phyloP scores from a whole-genome alignment of 148 eudicot species.

The Vaccinium vitisidaea region DNA sequence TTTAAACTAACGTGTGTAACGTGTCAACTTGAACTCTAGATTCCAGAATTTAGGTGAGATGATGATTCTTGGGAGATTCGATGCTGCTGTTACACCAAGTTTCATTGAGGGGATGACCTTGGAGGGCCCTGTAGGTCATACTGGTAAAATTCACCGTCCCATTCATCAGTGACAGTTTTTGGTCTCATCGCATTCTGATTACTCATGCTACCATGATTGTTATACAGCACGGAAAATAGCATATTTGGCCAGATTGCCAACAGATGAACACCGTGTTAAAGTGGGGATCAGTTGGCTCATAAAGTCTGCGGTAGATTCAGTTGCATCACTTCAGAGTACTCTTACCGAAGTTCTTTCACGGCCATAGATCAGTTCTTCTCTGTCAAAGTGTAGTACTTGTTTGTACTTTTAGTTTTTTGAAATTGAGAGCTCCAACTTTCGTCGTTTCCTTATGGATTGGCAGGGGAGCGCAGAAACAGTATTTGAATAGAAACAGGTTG shows the following conservation, averaged over 20 bases:
- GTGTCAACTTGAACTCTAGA: constrained; percentile 34
- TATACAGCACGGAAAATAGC: constrained; percentile 87
- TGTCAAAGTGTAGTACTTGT: not conserved
- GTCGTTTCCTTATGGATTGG: no score
- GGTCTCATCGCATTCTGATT: not conserved
- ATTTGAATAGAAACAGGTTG: no score
- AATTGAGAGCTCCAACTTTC: not conserved
- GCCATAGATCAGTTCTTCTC: not conserved
- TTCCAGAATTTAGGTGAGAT: constrained; percentile 96
- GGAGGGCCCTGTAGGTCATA: constrained; percentile 88
- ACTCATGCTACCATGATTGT: not conserved
- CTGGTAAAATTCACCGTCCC: constrained; percentile 43
- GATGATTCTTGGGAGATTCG: constrained; percentile 88
- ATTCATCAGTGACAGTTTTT: not conserved
- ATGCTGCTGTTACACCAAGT: constrained; percentile 87
- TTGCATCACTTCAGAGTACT: constrained; percentile 57
- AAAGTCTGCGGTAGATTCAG: constrained; percentile 85
- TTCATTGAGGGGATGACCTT: constrained; percentile 81
- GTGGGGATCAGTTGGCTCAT: constrained; percentile 94
- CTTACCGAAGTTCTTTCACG: constrained; percentile 23
- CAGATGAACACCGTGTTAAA: constrained; percentile 86
- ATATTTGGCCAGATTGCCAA: constrained; percentile 79
- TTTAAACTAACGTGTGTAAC: not conserved
- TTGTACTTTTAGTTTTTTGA: not conserved
- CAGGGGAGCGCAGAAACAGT: no score